phyloP scores from a whole-genome alignment of 768 basidiomycete genomes.

The Kwoniella dejecticola region DNA sequence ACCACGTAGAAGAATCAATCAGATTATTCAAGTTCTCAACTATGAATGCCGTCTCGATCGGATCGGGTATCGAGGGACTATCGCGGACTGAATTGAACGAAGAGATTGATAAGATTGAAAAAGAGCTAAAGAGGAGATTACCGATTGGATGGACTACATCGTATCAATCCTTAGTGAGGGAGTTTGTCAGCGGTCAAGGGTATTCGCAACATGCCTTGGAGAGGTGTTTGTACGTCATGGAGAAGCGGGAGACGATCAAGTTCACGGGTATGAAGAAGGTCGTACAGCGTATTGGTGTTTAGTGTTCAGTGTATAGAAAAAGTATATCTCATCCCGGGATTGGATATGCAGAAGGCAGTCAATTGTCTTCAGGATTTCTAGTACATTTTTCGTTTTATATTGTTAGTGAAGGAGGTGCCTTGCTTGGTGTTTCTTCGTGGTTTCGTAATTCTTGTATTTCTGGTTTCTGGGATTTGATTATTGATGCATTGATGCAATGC shows the following conservation, averaged over 20 bases:
- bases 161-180: constrained; percentile 86
- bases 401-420: too few species aligned
- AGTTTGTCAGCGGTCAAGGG: constrained; percentile 91
- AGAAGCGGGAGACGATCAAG: constrained; percentile 91
- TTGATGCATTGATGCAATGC: background rate
- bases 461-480: too few species aligned
- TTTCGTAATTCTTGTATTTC: too few species aligned
- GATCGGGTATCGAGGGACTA: constrained; percentile 80
- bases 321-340: too few species aligned
- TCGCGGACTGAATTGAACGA: constrained; percentile 89
- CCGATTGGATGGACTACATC: constrained; percentile 97
- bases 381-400: background rate
- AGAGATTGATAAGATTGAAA: constrained; percentile 86
- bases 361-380: too few species aligned
- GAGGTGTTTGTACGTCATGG: constrained; percentile 83
- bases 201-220: constrained; percentile 89
- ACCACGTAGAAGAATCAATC: constrained; percentile 97
- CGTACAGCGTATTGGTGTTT: constrained; percentile 58
- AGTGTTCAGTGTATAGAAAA: too few species aligned
- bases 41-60: constrained; percentile 97
- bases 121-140: constrained; percentile 75
- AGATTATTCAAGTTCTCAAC: constrained; percentile 98
- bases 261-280: constrained; percentile 76
- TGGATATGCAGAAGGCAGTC: too few species aligned
- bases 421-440: too few species aligned